Percentiles rank a stretch among this genome's conserved stretches.
phyloP scores from a whole-genome alignment of 2,329 filamentous ascomycete species.

The Fusarium fracticaudum region DNA sequence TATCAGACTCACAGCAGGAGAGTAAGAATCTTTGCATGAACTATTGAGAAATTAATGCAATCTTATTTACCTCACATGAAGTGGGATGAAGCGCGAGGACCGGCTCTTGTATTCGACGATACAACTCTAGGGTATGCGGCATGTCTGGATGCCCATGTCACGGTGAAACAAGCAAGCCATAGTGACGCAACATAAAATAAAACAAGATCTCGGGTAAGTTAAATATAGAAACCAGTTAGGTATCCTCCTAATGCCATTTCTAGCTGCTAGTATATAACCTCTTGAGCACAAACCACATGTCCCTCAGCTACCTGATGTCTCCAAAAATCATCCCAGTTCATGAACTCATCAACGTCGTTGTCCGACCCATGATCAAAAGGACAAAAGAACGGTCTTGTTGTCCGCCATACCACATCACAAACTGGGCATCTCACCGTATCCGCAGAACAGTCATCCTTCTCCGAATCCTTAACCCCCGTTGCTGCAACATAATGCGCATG shows the following conservation, averaged over 20 bases:
- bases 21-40: rapidly evolving
- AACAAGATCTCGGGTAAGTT: rapidly evolving
- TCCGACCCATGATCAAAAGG: rapidly evolving
- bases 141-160: rapidly evolving
- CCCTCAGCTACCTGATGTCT: rapidly evolving
- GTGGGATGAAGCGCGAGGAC: not conserved
- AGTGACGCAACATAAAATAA: rapidly evolving
- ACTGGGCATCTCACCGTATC: rapidly evolving
- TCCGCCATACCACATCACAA: not conserved
- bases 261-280: rapidly evolving
- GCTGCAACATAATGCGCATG: not conserved
- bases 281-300: rapidly evolving
- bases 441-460: rapidly evolving
- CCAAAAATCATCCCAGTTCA: rapidly evolving
- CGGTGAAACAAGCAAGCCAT: rapidly evolving
- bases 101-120: rapidly evolving
- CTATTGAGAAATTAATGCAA: rapidly evolving
- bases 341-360: rapidly evolving
- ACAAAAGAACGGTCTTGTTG: rapidly evolving
- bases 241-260: rapidly evolving
- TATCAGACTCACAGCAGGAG: rapidly evolving
- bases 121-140: not conserved
- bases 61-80: not conserved
- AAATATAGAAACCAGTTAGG: rapidly evolving
- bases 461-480: not conserved